Conservation (phyloP, 495 filamentous ascomycete genomes). For the Hypoxylon lenormandii region DNA sequence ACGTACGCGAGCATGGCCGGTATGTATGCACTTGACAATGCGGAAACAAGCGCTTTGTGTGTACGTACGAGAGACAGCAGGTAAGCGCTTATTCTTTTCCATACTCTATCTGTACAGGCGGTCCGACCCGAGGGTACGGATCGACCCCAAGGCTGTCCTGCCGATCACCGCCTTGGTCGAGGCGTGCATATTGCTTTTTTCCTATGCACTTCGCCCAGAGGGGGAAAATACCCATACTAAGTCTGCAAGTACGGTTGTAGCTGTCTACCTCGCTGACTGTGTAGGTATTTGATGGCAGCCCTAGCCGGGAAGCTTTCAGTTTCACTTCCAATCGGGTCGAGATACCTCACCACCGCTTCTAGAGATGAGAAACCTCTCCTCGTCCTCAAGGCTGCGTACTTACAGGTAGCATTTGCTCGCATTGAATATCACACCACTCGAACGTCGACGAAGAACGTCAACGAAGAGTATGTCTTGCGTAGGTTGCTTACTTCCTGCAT, state of each 20-base stretch:
- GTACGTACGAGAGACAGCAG: neutral
- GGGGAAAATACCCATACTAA: slow-evolving; percentile 1
- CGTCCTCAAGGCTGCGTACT: too few relatives aligned
- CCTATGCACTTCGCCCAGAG: slow-evolving; percentile 21
- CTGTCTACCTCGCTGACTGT: too few relatives aligned
- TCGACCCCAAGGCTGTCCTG: slow-evolving; percentile 16
- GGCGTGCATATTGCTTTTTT: slow-evolving; percentile 14
- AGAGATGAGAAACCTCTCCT: too few relatives aligned
- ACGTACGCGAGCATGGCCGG: neutral
- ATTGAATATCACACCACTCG: too few relatives aligned
- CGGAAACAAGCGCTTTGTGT: slow-evolving; percentile 13
- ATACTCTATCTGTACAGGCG: slow-evolving; percentile 3
- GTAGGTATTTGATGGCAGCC: too few relatives aligned
- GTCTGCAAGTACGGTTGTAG: too few relatives aligned
- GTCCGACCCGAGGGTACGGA: slow-evolving; percentile 36
- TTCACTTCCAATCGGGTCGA: too few relatives aligned
- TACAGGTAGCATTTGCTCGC: too few relatives aligned
- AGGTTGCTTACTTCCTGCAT: neutral
- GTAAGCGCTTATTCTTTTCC: neutral
- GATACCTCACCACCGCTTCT: too few relatives aligned
- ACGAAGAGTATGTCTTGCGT: slow-evolving; percentile 7
- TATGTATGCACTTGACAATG: slow-evolving; percentile 12
- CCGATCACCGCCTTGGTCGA: slow-evolving; percentile 22
- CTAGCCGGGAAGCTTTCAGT: too few relatives aligned
- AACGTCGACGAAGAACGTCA: slow-evolving; percentile 12